Base-by-base conservation (phyloP, 2,329 filamentous ascomycete genomes). In the Aspergillus sp. region DNA sequence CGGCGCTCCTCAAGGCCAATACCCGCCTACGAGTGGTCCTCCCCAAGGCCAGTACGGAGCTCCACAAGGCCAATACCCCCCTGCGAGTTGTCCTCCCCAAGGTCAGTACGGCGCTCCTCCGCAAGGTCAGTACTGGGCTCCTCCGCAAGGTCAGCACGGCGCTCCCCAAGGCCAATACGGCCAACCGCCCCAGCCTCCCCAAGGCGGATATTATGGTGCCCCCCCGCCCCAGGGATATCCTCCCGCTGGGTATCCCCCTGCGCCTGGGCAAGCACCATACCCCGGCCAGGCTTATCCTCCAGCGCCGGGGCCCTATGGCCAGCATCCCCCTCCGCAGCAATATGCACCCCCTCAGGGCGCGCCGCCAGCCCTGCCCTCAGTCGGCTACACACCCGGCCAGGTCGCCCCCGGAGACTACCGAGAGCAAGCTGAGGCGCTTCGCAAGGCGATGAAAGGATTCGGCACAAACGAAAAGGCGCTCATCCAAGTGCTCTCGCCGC, bases 361-460 rank as follows among this genome's bases (percentile, higher is more conserved):
- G 7, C 39, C 40, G 26, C 75, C 80, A 8, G 75, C 79, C 1
- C 71, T 74, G 8, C 75, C 84, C 1, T 82, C 82, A 0, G 61
- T 72, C 0, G 88, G 88, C 22, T 95, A 94, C 50, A 76, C 77
- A 2, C 71, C 80, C 0, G 74, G 76, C 8, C 81, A 83, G 49
- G 66, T 74, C 28, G 81, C 84, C 26, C 69, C 74, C 17, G 66
- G 71, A 12, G 78, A 93, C 42, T 80, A 76, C 29, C 69, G 65
- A 3, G 63, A 67, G 8, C 78, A 91, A 46, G 82, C 85, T 0
- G 74, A 86, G 36, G 74, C 69, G 3, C 66, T 93, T 14, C 76
- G 85, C 33, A 73, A 73, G 45, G 85, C 89, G 2, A 94, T 95
- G 86, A 94, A 93, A 60, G 86, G 86, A 0, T 84, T 94, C 41